phyloP scores from a whole-genome alignment of 768 basidiomycete species.

The Coprinopsis sp. region DNA sequence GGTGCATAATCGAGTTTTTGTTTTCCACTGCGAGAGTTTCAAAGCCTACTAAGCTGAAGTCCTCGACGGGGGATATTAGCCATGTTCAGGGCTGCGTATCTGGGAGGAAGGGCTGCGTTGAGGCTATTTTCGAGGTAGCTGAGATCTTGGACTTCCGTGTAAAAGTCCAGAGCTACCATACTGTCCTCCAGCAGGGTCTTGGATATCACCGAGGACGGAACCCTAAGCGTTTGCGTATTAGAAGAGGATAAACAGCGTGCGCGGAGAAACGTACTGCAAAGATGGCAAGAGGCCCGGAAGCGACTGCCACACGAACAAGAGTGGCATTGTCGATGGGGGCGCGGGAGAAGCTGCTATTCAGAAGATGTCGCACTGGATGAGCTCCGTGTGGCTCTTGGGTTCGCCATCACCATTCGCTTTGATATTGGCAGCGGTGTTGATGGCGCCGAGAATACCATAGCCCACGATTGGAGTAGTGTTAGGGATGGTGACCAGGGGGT shows the following conservation, averaged over 20 bases:
- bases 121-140: conserved; percentile 80
- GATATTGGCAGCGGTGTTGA: conserved; percentile 55
- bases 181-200: too few species aligned
- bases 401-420: too few species aligned
- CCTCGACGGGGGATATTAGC: conserved; percentile 92
- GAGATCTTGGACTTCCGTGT: conserved; percentile 96
- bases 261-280: too few species aligned
- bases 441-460: conserved; percentile 67
- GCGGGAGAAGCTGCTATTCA: too few species aligned
- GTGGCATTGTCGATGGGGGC: too few species aligned
- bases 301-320: too few species aligned
- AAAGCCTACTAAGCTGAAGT: conserved; percentile 89
- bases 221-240: too few species aligned
- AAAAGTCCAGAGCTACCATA: conserved; percentile 93
- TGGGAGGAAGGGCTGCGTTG: conserved; percentile 51
- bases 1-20: conserved; percentile 89
- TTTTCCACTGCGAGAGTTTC: conserved; percentile 98
- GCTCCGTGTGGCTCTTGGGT: too few species aligned
- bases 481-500: conserved; percentile 38
- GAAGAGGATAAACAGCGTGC: too few species aligned
- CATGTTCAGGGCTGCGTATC: conserved; percentile 78
- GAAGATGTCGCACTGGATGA: too few species aligned
- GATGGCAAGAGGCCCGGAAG: too few species aligned
- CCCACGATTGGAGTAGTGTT: conserved; percentile 59
- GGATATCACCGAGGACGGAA: too few species aligned